Base-by-base conservation (phyloP, 768 basidiomycete genomes). In the Cyclocybe aegerita region DNA sequence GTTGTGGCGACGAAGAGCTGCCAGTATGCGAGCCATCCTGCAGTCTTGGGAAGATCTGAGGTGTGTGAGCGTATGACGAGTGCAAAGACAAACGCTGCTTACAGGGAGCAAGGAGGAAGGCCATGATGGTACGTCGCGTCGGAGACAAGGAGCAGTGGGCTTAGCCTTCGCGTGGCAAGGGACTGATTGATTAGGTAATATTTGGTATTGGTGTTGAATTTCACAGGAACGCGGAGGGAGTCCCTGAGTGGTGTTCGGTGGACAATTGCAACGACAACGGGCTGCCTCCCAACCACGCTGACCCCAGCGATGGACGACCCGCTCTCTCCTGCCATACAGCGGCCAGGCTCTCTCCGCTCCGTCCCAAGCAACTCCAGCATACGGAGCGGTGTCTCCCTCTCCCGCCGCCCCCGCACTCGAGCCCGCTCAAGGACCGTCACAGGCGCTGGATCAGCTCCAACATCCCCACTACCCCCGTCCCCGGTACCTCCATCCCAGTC, bases 21-120 rank as follows among this genome's bases (percentile, higher is more conserved):
- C 93, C 94, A 98, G 65, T 83, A 79, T 1, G 93, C 92, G 7
- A 99, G 80, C 63, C 79, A 76, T 29, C 94, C 95, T 7, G 72
- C 71, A 10, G 74, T 70, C 42, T 82, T 71, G 0, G 90, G 91
- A 8, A 93, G 74, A 60, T 75, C 86, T 88, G 49, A 29, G 17
- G 15, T 29, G 4, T 39, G 57, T 47, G 35, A 29, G 23, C 23
- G 9, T 29, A 5, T 15, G 11, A 33, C 15, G 31, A 1, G 39
- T 32, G 54, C 15, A 31, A 23, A 12, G 49, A 42, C 41, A 48
- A n/a, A 37, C 9, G 9, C 9, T 23, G 61, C 60, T 23, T 54
- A 65, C 65, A 56, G 30, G 65, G 11, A 30, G 57, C 34, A 40
- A 68, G 55, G 41, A 53, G 46, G 35, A 58, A 49, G 41, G 55